Evolutionary conservation across 2,329 filamentous ascomycete genomes (phyloP).

Genomic region (Aspergillus ochraceus): DNA sequence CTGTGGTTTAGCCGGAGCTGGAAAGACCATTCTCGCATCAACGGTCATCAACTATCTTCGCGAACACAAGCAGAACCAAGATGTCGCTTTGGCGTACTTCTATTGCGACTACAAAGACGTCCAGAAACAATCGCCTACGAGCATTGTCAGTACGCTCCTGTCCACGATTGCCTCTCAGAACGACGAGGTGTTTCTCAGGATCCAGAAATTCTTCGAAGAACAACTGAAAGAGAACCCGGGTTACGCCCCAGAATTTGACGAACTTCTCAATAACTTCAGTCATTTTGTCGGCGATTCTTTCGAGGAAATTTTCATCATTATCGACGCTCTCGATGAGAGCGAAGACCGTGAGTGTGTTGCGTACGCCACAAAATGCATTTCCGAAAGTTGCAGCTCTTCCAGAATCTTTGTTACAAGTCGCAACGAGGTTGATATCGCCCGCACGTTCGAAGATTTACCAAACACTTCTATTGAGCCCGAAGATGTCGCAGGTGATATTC

Average conservation of each 20-base stretch:
- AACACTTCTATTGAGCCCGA: neutral
- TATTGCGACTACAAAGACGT: neutral
- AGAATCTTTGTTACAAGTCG: neutral
- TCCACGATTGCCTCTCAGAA: neutral
- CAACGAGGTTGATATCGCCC: neutral
- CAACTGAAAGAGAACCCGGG: neutral
- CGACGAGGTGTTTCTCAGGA: neutral
- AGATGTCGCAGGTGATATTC: neutral
- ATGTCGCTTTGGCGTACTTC: neutral
- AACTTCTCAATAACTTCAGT: neutral
- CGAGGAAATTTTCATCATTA: neutral
- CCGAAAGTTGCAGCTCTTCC: neutral
- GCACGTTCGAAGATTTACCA: neutral
- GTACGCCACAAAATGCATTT: neutral
- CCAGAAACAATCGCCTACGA: neutral
- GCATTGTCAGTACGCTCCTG: neutral
- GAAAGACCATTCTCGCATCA: slow-evolving; percentile 3
- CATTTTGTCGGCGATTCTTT: neutral
- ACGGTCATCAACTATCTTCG: slow-evolving; percentile 2
- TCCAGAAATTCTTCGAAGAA: neutral
- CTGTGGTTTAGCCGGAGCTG: neutral
- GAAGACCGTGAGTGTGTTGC: neutral
- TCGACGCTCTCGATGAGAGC: neutral
- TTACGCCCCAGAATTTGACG: neutral
- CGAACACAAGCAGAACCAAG: neutral